phyloP scores from a whole-genome alignment of 1,284 basidiomycete genomes.

The Volvariella surrecta region DNA sequence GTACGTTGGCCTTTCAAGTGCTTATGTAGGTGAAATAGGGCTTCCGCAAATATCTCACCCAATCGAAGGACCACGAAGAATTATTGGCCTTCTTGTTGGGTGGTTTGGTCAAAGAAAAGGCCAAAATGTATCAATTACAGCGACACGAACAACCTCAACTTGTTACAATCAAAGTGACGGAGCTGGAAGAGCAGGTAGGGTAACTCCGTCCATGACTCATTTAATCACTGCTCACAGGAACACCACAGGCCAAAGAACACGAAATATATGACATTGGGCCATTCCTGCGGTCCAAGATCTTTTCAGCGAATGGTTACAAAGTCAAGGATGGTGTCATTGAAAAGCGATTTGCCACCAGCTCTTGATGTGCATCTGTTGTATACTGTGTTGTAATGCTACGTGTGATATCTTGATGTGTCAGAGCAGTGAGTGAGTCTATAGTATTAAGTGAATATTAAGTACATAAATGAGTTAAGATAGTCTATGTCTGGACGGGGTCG shows the following conservation, averaged over 20 bases:
- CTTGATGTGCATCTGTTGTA: conserved; percentile 3
- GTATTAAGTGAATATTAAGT: not conserved
- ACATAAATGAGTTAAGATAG: not conserved
- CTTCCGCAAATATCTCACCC: conserved; percentile 95
- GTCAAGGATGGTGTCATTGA: conserved; percentile 56
- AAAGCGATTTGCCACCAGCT: conserved; percentile 50
- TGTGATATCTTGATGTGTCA: not conserved
- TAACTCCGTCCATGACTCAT: not conserved
- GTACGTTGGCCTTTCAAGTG: conserved; percentile 6
- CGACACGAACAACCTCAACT: conserved; percentile 69
- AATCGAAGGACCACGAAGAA: conserved; percentile 93
- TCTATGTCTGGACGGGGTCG: not conserved
- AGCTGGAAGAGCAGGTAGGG: conserved; percentile 73
- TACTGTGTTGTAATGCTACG: conserved; percentile 4
- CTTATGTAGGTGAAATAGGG: conserved; percentile 40
- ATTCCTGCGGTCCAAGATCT: conserved; percentile 82
- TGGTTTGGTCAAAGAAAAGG: conserved; percentile 91
- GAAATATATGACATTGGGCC: conserved; percentile 88
- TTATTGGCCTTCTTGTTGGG: conserved; percentile 92
- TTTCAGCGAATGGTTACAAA: conserved; percentile 87
- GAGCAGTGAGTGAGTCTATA: not conserved
- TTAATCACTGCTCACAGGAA: conserved; percentile 1
- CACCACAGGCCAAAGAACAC: conserved; percentile 77
- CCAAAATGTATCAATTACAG: conserved; percentile 74
- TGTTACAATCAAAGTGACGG: conserved; percentile 66